Conservation (phyloP, 768 basidiomycete genomes). For the Leucosporidium yakuticum region DNA sequence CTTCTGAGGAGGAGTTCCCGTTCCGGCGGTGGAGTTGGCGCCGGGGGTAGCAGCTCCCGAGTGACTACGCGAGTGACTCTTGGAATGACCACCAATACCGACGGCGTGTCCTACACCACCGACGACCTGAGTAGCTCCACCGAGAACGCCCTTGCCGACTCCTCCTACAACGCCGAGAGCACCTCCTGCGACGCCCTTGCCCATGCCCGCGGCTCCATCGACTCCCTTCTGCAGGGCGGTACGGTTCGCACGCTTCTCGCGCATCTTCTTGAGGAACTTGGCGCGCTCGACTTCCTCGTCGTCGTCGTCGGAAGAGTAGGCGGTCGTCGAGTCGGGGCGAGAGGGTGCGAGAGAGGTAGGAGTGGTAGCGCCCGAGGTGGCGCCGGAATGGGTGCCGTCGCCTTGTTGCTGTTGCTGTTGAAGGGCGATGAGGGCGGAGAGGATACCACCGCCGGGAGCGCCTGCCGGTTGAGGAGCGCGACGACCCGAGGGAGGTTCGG, state of each 20-base stretch:
- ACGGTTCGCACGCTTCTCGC: constrained; percentile 32
- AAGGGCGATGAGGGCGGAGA: constrained; percentile 61
- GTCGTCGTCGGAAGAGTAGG: constrained; percentile 38
- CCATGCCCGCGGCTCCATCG: not conserved
- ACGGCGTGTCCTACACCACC: not conserved
- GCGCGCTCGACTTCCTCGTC: constrained; percentile 35
- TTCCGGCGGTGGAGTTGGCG: not conserved
- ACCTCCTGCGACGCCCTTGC: not conserved
- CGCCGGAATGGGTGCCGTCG: not conserved
- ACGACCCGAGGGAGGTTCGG: not conserved
- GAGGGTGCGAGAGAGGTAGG: constrained; percentile 40
- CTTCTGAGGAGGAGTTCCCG: not conserved
- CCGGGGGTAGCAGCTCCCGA: no score
- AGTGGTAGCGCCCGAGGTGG: constrained; percentile 26
- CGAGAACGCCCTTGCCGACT: constrained; percentile 1
- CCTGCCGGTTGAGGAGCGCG: constrained; percentile 11
- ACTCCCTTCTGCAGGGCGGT: constrained; percentile 12
- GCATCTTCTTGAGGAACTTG: constrained; percentile 34
- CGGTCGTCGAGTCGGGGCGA: constrained; percentile 37
- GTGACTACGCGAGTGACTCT: not conserved
- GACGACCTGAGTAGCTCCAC: constrained; percentile 8
- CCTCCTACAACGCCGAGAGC: not conserved
- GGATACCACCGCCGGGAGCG: constrained; percentile 50
- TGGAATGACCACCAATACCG: not conserved
- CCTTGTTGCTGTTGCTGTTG: constrained; percentile 50